Evolutionary conservation across 2,329 filamentous ascomycete genomes (phyloP).

Genomic region (Claviceps sp.): DNA sequence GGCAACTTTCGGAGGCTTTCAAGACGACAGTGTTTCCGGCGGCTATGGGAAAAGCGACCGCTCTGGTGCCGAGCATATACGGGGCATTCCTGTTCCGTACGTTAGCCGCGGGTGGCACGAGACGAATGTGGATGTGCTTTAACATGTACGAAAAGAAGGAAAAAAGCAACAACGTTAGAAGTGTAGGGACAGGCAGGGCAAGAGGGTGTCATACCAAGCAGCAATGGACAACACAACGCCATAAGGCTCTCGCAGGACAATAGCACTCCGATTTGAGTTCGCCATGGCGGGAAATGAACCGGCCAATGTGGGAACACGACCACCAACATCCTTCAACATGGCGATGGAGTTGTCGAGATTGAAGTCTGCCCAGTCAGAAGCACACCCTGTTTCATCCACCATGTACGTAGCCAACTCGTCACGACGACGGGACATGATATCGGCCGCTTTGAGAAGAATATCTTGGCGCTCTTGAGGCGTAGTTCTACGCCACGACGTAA

Average conservation of each 20-base stretch:
- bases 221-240: constrained; percentile 70
- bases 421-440: constrained; percentile 44
- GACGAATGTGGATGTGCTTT: neutral
- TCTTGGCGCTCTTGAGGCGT: constrained; percentile 49
- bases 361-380: constrained; percentile 25
- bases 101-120: neutral
- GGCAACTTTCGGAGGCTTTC: constrained; percentile 57
- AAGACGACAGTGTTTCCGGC: constrained; percentile 65
- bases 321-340: constrained; percentile 30
- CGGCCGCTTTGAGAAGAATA: constrained; percentile 56
- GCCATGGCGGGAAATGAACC: constrained; percentile 23
- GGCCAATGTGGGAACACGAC: constrained; percentile 24
- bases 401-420: constrained; percentile 50
- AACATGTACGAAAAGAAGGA: neutral
- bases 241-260: constrained; percentile 63
- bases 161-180: neutral
- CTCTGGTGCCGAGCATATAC: constrained; percentile 38
- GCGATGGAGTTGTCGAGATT: constrained; percentile 24
- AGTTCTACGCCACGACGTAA: constrained; percentile 53
- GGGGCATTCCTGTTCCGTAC: constrained; percentile 39
- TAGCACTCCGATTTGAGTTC: constrained; percentile 28
- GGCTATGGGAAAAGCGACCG: constrained; percentile 53
- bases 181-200: neutral
- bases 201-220: constrained; percentile 50
- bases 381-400: constrained; percentile 32